Evolutionary conservation across 768 basidiomycete species (phyloP).

Genomic region (Suillus bovinus): DNA sequence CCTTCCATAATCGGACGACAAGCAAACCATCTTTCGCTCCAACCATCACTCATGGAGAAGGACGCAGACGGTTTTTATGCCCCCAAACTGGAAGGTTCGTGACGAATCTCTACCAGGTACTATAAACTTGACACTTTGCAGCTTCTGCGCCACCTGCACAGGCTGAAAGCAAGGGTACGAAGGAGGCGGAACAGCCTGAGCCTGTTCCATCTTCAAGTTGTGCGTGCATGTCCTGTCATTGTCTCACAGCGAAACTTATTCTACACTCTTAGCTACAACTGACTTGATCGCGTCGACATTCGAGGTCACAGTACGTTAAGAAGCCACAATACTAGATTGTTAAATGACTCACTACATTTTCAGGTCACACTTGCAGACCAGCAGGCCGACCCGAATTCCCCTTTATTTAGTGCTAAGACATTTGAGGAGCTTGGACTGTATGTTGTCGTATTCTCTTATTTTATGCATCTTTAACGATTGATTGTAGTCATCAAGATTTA

Average conservation of each 20-base stretch:
- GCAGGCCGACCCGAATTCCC: constrained; percentile 95
- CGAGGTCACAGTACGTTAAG: constrained; percentile 68
- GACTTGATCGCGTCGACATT: constrained; percentile 81
- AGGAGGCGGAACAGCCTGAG: constrained; percentile 18
- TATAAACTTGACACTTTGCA: constrained; percentile 6
- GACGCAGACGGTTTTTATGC: constrained; percentile 82
- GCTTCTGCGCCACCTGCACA: constrained; percentile 24
- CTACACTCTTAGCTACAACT: constrained; percentile 30
- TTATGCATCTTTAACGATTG: not conserved
- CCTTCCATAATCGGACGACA: constrained; percentile 10
- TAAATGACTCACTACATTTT: constrained; percentile 12
- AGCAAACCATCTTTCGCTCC: constrained; percentile 10
- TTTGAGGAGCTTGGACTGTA: constrained; percentile 97
- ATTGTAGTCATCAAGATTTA: constrained; percentile 72
- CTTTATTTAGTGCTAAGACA: constrained; percentile 87
- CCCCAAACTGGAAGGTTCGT: constrained; percentile 47
- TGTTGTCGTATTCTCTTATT: constrained; percentile 31
- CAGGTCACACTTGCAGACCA: constrained; percentile 97
- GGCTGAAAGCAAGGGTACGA: constrained; percentile 29
- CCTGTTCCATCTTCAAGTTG: constrained; percentile 19
- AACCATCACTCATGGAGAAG: constrained; percentile 52
- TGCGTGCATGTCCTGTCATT: constrained; percentile 15
- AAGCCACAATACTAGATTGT: not conserved
- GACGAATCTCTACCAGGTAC: not conserved
- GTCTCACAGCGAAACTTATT: not conserved